Evolutionary conservation across 345 rosid species (phyloP).

Genomic region (Kernera saxatilis): DNA sequence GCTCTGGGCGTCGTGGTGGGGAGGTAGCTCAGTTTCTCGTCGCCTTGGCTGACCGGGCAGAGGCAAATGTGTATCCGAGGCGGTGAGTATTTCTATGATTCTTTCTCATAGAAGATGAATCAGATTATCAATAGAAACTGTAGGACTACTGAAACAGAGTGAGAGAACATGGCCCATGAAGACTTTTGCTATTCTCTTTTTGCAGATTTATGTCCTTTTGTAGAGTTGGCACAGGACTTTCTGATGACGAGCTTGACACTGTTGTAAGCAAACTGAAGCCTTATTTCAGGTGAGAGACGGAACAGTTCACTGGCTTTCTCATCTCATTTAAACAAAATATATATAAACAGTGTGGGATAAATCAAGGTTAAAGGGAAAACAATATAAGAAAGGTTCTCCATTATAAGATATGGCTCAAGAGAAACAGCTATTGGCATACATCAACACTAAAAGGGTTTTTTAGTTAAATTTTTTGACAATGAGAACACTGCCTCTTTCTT

Average conservation of each 20-base stretch:
- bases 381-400: background rate
- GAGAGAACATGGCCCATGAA: background rate
- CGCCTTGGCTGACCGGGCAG: slow-evolving; percentile 76
- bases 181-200: slow-evolving; percentile 6
- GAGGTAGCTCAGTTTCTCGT: slow-evolving; percentile 96
- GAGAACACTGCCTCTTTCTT: background rate
- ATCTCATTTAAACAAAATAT: background rate
- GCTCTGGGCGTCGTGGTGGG: slow-evolving; percentile 96
- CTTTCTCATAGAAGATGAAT: background rate
- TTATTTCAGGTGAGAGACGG: slow-evolving; percentile 58
- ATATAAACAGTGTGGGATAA: background rate
- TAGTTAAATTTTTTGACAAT: background rate
- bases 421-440: background rate
- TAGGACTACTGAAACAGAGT: background rate
- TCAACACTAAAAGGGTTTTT: background rate
- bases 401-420: background rate
- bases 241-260: slow-evolving; percentile 80
- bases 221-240: slow-evolving; percentile 93
- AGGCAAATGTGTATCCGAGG: slow-evolving; percentile 61
- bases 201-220: slow-evolving; percentile 91
- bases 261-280: slow-evolving; percentile 85
- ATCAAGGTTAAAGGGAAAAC: background rate
- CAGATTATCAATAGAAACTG: background rate
- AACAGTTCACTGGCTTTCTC: background rate
- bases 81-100: slow-evolving; percentile 38